Base-by-base conservation (phyloP, 768 basidiomycete genomes). In the Pulveroboletus sp. region DNA sequence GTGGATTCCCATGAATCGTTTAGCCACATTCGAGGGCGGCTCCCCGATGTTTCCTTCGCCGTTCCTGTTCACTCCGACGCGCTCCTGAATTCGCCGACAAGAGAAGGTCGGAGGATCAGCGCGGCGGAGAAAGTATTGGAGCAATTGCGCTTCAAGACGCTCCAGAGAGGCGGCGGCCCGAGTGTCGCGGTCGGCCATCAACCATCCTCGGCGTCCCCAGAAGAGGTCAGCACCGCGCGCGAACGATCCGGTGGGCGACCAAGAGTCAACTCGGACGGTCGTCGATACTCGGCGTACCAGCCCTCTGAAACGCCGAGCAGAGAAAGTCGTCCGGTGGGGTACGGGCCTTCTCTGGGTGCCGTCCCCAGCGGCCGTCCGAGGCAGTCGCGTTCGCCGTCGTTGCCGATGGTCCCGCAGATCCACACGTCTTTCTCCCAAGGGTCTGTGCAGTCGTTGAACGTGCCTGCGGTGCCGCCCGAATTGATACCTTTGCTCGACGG, bases 401-500 rank as follows among this genome's bases (percentile, higher is more conserved):
- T 73, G 5, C 71, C 78, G n/a, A 64, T 73, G n/a, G 65, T 68
- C 46, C 67, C 63, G 51, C 69, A 68, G 56, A 58, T 61, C 39
- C 54, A 63, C 39, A 55, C 60, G 13, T 55, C 63, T 24, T 54
- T 53, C 41, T 51, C 63, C 19, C 53, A 68, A 50, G 60, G 63
- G 39, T 49, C 53, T 43, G 42, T 65, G 57, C 56, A 63, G 51
- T 32, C 57, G 17, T 26, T 50, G 12, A 55, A 54, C 37, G 39
- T 50, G 22, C 50, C 63, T 10, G 37, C 61, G 3, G 65, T 63
- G 57, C 89, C 89, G 8, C 70, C 73, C 5, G 80, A 81, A 12
- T 58, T 93, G 22, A 58, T 76, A 23, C 54, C 73, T 3, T 65
- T 90, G 50, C 73, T 98, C 12, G 86, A 98, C 60, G 96, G 95